Percentiles rank a stretch among this genome's conserved stretches.
Conservation (phyloP, 2,329 filamentous ascomycete genomes). For the Aspergillus pseudoglaucus region DNA sequence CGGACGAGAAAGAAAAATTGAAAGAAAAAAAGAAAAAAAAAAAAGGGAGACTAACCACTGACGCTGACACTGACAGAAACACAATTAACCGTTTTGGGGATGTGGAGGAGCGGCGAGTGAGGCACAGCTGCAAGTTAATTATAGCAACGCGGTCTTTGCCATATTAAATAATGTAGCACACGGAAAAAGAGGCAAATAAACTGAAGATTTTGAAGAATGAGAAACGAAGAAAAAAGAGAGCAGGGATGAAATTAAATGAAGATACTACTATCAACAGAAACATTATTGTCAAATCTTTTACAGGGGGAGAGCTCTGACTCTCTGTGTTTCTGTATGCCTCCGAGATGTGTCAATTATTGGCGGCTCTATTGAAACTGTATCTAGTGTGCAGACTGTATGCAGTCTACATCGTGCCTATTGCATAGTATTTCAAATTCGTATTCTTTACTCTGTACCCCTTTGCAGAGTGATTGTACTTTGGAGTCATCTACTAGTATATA, state of each 20-base stretch:
- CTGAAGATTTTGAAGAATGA: slow-evolving; percentile 5
- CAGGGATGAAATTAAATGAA: background rate
- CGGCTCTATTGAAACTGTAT: no score
- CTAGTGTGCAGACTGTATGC: no score
- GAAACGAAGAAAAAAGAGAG: slow-evolving; percentile 7
- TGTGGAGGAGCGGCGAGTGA: background rate
- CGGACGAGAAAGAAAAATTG: background rate
- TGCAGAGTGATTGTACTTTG: no score
- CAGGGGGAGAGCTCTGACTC: no score
- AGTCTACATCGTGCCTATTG: no score
- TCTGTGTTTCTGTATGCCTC: no score
- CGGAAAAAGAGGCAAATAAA: background rate
- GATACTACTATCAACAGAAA: background rate
- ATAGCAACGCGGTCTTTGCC: background rate
- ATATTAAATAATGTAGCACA: background rate
- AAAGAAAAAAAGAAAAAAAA: slow-evolving; percentile 1
- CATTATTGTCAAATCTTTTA: no score
- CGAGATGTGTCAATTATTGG: no score
- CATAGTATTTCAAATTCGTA: no score
- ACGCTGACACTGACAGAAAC: background rate
- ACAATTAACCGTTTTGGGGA: background rate
- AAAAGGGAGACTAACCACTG: background rate
- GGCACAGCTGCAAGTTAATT: background rate
- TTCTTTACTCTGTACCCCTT: no score
- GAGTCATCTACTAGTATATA: no score